Evolutionary conservation across 306 rosid species (phyloP).

Genomic region (Ziziphus jujuba): DNA sequence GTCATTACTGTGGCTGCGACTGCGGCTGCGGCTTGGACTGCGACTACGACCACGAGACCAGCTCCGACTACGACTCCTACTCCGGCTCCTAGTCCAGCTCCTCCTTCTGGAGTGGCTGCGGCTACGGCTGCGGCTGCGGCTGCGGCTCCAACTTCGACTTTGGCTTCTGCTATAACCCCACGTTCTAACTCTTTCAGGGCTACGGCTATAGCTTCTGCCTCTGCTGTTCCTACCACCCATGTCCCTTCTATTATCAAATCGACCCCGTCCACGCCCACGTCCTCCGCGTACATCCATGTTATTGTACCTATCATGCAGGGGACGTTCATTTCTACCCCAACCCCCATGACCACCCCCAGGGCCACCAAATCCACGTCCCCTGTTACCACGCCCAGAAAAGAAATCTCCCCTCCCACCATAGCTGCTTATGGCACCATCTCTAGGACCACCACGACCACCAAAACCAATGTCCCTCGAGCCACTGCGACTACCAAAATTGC

Average conservation of each 20-base stretch:
- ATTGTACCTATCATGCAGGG: constrained; percentile 53
- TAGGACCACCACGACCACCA: constrained; percentile 36
- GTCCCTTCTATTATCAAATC: constrained; percentile 82
- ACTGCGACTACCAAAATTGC: constrained; percentile 50
- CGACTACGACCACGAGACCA: constrained; percentile 29
- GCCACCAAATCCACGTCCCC: constrained; percentile 80
- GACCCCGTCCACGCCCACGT: constrained; percentile 78
- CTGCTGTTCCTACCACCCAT: constrained; percentile 48
- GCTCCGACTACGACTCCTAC: constrained; percentile 52
- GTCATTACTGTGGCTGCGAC: constrained; percentile 42
- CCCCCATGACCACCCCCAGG: constrained; percentile 65
- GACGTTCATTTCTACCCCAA: constrained; percentile 74
- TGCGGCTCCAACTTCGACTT: constrained; percentile 37
- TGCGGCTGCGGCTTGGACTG: constrained; percentile 42
- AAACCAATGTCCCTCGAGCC: constrained; percentile 58
- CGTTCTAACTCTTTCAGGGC: constrained; percentile 91
- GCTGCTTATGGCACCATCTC: constrained; percentile 35
- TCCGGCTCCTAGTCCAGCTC: constrained; percentile 62
- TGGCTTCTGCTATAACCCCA: constrained; percentile 66
- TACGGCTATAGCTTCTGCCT: constrained; percentile 81
- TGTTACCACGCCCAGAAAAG: constrained; percentile 69
- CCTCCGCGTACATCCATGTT: constrained; percentile 78
- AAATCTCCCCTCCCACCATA: constrained; percentile 80
- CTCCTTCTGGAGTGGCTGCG: constrained; percentile 48
- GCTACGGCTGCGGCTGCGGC: constrained; percentile 51